Percentiles rank a stretch among this genome's conserved stretches.
phyloP scores from a whole-genome alignment of 208 protist genomes.

The Wallacemonas collosoma region DNA sequence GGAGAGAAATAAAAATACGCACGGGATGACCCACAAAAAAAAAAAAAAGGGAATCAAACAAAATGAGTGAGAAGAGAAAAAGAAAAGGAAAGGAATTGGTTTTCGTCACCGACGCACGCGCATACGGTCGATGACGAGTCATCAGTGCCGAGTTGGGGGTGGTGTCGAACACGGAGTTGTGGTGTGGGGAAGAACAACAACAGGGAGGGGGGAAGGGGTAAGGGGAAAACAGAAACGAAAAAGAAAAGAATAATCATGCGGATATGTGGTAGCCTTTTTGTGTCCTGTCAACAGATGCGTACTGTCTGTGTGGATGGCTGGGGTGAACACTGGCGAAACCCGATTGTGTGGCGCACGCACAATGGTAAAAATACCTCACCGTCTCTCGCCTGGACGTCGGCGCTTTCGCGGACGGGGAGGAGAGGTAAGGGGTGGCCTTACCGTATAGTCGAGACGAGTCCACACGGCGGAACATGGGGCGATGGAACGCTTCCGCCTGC shows the following conservation, averaged over 20 bases:
- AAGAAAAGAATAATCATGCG: conserved; percentile 1
- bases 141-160: conserved; percentile 5
- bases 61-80: background rate
- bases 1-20: background rate
- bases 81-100: background rate
- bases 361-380: no score
- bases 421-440: background rate
- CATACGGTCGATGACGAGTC: background rate
- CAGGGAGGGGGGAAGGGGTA: background rate
- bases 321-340: no score
- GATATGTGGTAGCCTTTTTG: background rate
- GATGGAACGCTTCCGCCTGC: conserved; percentile 20
- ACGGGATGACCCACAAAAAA: background rate
- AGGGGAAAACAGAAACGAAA: background rate
- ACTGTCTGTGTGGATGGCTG: no score
- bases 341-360: no score
- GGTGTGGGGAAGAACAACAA: conserved; percentile 1
- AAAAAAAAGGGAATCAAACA: background rate
- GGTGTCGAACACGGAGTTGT: conserved; percentile 2
- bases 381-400: no score
- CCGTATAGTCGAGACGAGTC: conserved; percentile 11
- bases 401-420: background rate
- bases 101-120: background rate
- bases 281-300: background rate
- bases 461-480: conserved; percentile 22